Base-by-base conservation (phyloP, 495 filamentous ascomycete species). In the Penicillium robsamsonii region DNA sequence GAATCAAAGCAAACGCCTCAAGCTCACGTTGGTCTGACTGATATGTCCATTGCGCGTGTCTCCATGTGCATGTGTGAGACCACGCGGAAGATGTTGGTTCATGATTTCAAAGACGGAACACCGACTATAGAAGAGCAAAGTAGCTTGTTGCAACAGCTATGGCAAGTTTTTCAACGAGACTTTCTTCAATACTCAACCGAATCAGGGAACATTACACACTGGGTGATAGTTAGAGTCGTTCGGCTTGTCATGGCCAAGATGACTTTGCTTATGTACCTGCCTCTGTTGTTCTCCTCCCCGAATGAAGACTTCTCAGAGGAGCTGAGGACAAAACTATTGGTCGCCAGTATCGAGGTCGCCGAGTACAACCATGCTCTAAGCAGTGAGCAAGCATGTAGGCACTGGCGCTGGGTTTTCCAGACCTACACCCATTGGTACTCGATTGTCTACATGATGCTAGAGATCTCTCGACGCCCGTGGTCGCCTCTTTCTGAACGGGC, bases 1-100 rank as follows among this genome's bases (percentile, higher is more conserved):
- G 75, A 81, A 0, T 84, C 77, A 68, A 81, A 74, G 5, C 71
- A 83, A 13, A 69, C 81, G 9, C 86, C 88, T 0, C 59, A 68
- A 17, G 75, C 84, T 18, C 78, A 82, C 12, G 65, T 69, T 15
- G 86, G 84, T 8, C 72, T 81, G 4, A 93, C 88, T 7, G 89
- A 94, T 51, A 88, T 91, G 84, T 87, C 88, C 0, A 90, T 94
- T 62, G 25, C 59, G 66, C 74, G n/a, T 3, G 73, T 81, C 6
- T 66, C 73, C 10, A 72, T 81, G 25, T 76, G 78, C 59, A 78
- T 81, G 29, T 72, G 72, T 33, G 74, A 79, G 22, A 71, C 80
- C 27, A 74, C 74, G 5, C 73, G 70, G 24, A 65, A 72, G 41
- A 75, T 82, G 72, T 70, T 86, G 81, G 50, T 72, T 89, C 25